phyloP scores from a whole-genome alignment of 768 basidiomycete species.

The Chalciporus piperatus region DNA sequence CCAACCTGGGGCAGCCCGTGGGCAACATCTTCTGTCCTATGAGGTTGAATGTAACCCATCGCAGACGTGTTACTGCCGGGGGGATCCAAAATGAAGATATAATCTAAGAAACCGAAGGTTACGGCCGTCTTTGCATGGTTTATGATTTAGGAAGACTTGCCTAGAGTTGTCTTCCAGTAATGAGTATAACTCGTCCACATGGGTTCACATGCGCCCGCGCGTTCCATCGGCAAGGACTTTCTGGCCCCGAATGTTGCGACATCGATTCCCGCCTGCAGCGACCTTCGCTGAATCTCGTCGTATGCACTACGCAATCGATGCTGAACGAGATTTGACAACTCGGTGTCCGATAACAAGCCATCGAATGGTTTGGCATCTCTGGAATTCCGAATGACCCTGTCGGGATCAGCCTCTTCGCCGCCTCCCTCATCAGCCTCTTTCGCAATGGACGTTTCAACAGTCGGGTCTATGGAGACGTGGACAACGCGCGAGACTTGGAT shows the following conservation, averaged over 20 bases:
- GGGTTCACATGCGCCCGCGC: slow-evolving; percentile 67
- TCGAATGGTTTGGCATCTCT: slow-evolving; percentile 57
- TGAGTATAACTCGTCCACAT: slow-evolving; percentile 88
- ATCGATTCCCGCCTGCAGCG: slow-evolving; percentile 10
- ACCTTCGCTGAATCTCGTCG: slow-evolving; percentile 45
- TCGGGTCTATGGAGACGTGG: slow-evolving; percentile 65
- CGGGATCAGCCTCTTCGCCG: slow-evolving; percentile 52
- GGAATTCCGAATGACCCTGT: slow-evolving; percentile 71
- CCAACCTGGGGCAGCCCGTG: slow-evolving; percentile 77
- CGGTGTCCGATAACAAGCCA: slow-evolving; percentile 61
- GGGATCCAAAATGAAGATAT: slow-evolving; percentile 76
- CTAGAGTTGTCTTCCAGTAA: slow-evolving; percentile 80
- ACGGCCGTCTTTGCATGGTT: not conserved
- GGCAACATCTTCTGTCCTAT: slow-evolving; percentile 52
- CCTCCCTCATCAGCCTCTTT: slow-evolving; percentile 36
- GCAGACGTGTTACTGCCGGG: slow-evolving; percentile 34
- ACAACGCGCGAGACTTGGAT: slow-evolving; percentile 68
- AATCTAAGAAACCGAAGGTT: slow-evolving; percentile 53
- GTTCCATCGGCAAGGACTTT: slow-evolving; percentile 34
- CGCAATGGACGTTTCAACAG: slow-evolving; percentile 34
- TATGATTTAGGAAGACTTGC: slow-evolving; percentile 34
- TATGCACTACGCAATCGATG: slow-evolving; percentile 63
- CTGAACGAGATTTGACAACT: slow-evolving; percentile 47
- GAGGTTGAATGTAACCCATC: slow-evolving; percentile 59
- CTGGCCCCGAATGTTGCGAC: slow-evolving; percentile 53